These are phyloP conservation scores for Abortiporus biennis DNA, from an alignment of 1,284 basidiomycete species.

Conservation along the genomic window DNA sequence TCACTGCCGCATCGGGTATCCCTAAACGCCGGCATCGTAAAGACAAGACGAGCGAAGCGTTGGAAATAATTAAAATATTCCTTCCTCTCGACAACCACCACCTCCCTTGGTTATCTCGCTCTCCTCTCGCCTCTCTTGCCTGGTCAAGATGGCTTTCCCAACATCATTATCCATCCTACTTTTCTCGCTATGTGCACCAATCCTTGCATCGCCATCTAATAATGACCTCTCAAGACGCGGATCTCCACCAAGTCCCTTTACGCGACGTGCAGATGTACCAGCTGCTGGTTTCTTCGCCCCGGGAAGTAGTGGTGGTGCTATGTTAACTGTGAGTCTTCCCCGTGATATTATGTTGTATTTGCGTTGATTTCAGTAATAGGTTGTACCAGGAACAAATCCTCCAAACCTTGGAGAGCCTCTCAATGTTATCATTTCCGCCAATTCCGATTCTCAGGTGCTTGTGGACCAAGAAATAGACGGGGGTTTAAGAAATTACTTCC, in stretches of 20 bases:
- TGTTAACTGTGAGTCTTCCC: constrained; percentile 40
- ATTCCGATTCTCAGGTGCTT: constrained; percentile 72
- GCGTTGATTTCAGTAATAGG: constrained; percentile 26
- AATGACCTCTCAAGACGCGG: constrained; percentile 8
- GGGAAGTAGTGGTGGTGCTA: constrained; percentile 31
- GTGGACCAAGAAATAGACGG: constrained; percentile 56
- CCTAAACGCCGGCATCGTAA: no score
- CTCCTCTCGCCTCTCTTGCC: constrained; percentile 14
- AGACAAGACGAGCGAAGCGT: no score
- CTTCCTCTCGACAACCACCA: constrained; percentile 8
- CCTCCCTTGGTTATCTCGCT: no score
- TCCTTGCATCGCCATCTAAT: constrained; percentile 14
- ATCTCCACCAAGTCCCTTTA: constrained; percentile 17
- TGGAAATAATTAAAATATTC: background rate
- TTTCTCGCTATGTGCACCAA: constrained; percentile 20
- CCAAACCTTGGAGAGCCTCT: constrained; percentile 83
- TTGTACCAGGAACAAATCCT: constrained; percentile 61
- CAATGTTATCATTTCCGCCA: constrained; percentile 81
- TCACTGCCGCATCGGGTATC: no score
- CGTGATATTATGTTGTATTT: background rate
- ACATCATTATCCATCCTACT: constrained; percentile 14
- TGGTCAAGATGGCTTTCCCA: constrained; percentile 21
- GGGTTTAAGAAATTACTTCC: constrained; percentile 77
- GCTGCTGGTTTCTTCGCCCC: constrained; percentile 41
- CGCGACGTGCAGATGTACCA: constrained; percentile 22